Evolutionary conservation across 371 early-diverging fungal genomes (phyloP).

Genomic region (Mucor irregularis): DNA sequence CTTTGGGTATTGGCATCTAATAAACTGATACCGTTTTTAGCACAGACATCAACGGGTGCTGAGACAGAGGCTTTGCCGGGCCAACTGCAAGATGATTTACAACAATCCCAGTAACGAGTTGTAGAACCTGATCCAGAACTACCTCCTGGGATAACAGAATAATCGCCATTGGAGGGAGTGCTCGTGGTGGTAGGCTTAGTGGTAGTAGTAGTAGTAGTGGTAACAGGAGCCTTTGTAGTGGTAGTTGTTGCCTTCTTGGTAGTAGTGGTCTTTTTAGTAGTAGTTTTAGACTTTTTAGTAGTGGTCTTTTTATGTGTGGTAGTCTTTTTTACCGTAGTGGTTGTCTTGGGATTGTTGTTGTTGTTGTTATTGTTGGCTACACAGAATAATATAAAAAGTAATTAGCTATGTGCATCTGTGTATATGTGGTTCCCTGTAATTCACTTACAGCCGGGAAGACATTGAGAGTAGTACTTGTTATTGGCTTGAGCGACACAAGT

Average conservation of each 20-base stretch:
- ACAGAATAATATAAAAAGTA: not conserved
- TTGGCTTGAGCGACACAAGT: slow-evolving; percentile 24
- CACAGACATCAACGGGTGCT: slow-evolving; percentile 36
- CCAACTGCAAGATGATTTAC: slow-evolving; percentile 52
- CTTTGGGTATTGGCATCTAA: slow-evolving; percentile 25
- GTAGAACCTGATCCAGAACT: slow-evolving; percentile 35
- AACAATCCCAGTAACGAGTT: slow-evolving; percentile 54
- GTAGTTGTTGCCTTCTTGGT: slow-evolving; percentile 1
- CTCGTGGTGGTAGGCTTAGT: slow-evolving; percentile 1
- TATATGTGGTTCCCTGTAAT: not conserved
- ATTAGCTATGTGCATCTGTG: not conserved
- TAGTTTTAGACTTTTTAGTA: slow-evolving; percentile 9
- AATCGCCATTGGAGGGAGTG: slow-evolving; percentile 3
- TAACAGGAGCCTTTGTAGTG: not conserved
- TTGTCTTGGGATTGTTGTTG: not conserved
- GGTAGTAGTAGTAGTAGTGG: slow-evolving; percentile 16
- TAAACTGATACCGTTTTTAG: slow-evolving; percentile 32
- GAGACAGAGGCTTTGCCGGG: slow-evolving; percentile 34
- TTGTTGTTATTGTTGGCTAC: not conserved
- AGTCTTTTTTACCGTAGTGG: not conserved
- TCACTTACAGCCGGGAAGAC: slow-evolving; percentile 20
- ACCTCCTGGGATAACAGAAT: slow-evolving; percentile 25
- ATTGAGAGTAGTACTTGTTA: slow-evolving; percentile 38
- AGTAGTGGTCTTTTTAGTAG: slow-evolving; percentile 4
- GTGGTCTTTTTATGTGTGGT: slow-evolving; percentile 11